Evolutionary conservation across 1,139 yeast species (phyloP).

Genomic region (Suhomyces anneliseae): DNA sequence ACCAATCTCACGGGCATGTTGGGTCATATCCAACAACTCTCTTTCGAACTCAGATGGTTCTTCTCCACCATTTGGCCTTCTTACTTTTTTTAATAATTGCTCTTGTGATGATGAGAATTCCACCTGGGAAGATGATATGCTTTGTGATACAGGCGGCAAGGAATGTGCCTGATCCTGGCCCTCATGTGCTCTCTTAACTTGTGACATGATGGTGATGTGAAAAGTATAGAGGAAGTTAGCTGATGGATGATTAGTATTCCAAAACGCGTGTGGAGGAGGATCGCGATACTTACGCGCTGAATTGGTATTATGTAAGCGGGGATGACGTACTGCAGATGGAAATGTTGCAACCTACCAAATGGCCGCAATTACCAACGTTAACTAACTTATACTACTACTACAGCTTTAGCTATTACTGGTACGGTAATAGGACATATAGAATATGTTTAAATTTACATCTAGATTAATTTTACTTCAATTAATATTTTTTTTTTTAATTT

Average conservation of each 20-base stretch:
- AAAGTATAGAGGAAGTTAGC: neutral
- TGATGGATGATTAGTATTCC: neutral
- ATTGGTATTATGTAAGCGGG: neutral
- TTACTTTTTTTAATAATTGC: slow-evolving; percentile 35
- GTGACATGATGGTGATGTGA: slow-evolving; percentile 1
- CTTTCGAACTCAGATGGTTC: slow-evolving; percentile 66
- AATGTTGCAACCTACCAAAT: neutral
- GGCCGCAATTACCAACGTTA: neutral
- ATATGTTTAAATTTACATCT: too few species aligned
- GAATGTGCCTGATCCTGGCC: slow-evolving; percentile 38
- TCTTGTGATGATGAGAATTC: slow-evolving; percentile 30
- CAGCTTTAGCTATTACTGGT: too few species aligned
- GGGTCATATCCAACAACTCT: slow-evolving; percentile 62
- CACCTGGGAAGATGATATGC: slow-evolving; percentile 16
- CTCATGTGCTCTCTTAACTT: slow-evolving; percentile 9
- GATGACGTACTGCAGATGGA: neutral
- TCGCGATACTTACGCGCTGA: neutral
- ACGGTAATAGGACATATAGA: too few species aligned
- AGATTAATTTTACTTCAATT: too few species aligned
- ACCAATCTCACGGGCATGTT: slow-evolving; percentile 29
- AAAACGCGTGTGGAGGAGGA: neutral
- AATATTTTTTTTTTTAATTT: too few species aligned
- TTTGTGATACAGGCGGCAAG: slow-evolving; percentile 45
- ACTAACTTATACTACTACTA: too few species aligned
- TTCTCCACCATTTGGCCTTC: slow-evolving; percentile 33